These are phyloP conservation scores for Calonectria pseudoreteaudii DNA, from an alignment of 2,329 filamentous ascomycete genomes.

Conservation along the genomic window DNA sequence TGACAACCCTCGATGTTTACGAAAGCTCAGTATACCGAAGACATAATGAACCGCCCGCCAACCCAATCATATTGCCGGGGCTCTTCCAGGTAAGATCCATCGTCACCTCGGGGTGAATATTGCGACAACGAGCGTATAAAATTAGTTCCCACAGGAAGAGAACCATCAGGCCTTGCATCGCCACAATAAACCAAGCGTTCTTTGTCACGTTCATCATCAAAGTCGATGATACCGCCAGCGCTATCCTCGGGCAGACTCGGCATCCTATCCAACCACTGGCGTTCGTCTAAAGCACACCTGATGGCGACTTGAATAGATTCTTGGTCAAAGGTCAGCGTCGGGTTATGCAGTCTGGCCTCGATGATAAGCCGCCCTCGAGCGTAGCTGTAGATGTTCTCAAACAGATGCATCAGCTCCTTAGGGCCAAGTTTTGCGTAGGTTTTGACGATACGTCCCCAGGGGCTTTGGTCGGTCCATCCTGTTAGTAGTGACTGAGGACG, in stretches of 20 bases:
- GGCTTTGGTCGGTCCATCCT: conserved; percentile 52
- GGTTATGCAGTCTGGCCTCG: conserved; percentile 54
- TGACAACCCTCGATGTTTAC: background rate
- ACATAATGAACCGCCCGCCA: conserved; percentile 33
- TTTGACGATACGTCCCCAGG: conserved; percentile 54
- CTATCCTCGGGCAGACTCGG: conserved; percentile 49
- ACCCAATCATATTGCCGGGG: conserved; percentile 31
- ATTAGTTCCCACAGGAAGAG: conserved; percentile 45
- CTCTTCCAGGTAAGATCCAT: conserved; percentile 51
- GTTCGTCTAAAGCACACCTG: conserved; percentile 53
- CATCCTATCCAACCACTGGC: conserved; percentile 47
- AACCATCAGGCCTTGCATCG: conserved; percentile 54
- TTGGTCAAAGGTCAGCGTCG: conserved; percentile 57
- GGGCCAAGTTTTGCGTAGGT: conserved; percentile 64
- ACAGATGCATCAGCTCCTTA: conserved; percentile 60
- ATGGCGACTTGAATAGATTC: conserved; percentile 57
- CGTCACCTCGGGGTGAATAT: conserved; percentile 55
- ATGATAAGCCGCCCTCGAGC: conserved; percentile 58
- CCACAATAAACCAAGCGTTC: conserved; percentile 43
- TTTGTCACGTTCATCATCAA: conserved; percentile 52
- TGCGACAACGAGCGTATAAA: conserved; percentile 47
- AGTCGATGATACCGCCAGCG: conserved; percentile 56
- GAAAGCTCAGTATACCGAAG: conserved; percentile 21
- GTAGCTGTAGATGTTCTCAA: conserved; percentile 60
- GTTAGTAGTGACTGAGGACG: conserved; percentile 47